Evolutionary conservation across 2,329 filamentous ascomycete species (phyloP), one percentile per base, ranked within the genome.

Genomic region (Thielaviopsis populi): DNA sequence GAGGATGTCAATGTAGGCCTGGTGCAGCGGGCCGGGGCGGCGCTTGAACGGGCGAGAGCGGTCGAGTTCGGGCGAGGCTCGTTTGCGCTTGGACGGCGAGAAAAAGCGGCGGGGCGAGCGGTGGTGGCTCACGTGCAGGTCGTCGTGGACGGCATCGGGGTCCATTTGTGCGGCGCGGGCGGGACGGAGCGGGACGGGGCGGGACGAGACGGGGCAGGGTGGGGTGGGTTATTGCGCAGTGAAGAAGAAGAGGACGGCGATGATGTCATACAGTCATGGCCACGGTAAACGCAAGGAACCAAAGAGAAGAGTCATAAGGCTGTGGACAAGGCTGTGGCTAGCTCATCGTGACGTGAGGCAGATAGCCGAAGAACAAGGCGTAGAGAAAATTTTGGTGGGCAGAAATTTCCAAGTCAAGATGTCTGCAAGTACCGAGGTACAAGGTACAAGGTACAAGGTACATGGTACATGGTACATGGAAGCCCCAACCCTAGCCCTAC

Each of bases 1-100:
- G 37, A 83, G 74, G 1, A 83, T 69, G 27, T 74, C 71, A 13
- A 83, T 70, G 66, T 83, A 83, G 4, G 72, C 73, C 5, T 67
- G 67, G 66, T 78, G 81, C 65, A 82, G 71, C 2, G 70, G 46
- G 3, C 74, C 73, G 63, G 72, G 77, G 58, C 71, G 72, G 40
- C 79, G 75, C 68, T 83, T 83, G 67, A 77, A 75, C 2, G 59
- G 59, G n/a, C 59, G 59, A 10, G n/a, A 22, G 27, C 22, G 42
- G n/a, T 37, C 42, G 11, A 24, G 11, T 33, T 33, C 22, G 6
- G 30, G 24, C 3, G 59, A 19, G 24, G 17, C 15, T 2, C 59
- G 59, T 41, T 48, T 46, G 41, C 59, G 59, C 3, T 61, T 61
- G 7, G 59, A 22, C 24, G 59, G 42, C 15, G 59, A 46, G 6